A percentile compares a stretch with the other conserved stretches of the same genome.
Conservation (phyloP, 345 rosid species). For the Triadica sebifera region DNA sequence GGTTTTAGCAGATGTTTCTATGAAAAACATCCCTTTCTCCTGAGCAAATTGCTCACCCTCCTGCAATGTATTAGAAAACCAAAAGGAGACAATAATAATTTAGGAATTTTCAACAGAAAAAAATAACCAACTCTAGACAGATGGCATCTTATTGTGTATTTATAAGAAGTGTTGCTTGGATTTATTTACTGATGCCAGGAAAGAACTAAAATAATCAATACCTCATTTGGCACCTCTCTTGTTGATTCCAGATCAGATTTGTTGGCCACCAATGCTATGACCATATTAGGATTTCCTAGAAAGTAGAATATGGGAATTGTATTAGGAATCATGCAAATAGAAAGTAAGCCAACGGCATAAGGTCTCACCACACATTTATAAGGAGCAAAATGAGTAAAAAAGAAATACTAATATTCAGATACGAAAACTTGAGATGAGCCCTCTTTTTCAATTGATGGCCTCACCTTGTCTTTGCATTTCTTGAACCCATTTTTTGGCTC, state of each 20-base stretch:
- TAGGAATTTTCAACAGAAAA: background rate
- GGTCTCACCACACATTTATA: background rate
- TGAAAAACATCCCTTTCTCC: constrained; percentile 44
- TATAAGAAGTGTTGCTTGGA: background rate
- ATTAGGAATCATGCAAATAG: background rate
- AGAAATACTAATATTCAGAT: background rate
- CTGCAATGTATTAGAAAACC: constrained; percentile 11
- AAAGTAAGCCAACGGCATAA: too few species aligned
- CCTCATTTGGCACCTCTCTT: constrained; percentile 44
- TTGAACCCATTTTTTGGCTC: constrained; percentile 48
- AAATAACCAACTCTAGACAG: background rate
- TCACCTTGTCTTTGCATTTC: constrained; percentile 47
- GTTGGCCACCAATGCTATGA: constrained; percentile 46
- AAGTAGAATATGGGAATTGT: background rate
- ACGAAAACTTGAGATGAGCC: background rate
- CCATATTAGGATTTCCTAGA: constrained; percentile 37
- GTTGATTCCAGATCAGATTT: constrained; percentile 33
- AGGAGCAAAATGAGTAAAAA: too few species aligned
- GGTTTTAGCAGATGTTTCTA: constrained; percentile 48
- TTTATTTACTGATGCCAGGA: background rate
- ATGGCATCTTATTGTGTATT: background rate
- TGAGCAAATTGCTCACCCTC: constrained; percentile 39
- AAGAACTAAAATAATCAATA: background rate
- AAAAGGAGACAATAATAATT: background rate
- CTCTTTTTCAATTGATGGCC: background rate